phyloP scores from a whole-genome alignment of 352 stramenopile genomes.

The Halophytophthora polymorphica region DNA sequence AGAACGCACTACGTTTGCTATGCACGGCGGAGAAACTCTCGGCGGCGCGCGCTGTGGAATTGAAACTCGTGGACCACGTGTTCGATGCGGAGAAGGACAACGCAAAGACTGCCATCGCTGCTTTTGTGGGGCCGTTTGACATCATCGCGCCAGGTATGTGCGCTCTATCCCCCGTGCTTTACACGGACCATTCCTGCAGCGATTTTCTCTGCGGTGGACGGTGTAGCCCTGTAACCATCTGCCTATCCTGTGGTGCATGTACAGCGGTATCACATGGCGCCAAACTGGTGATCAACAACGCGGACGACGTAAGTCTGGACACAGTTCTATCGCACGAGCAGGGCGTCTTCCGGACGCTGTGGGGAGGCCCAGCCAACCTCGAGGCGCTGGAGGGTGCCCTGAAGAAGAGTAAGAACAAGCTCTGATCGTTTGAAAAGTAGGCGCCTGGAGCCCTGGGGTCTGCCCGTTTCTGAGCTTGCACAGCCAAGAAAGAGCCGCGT shows the following conservation, averaged over 20 bases:
- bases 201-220: too few relatives aligned
- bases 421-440: too few relatives aligned
- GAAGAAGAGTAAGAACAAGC: conserved; percentile 33
- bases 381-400: conserved; percentile 46
- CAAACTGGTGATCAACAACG: conserved; percentile 60
- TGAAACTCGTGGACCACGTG: conserved; percentile 71
- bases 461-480: too few relatives aligned
- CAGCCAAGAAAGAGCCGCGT: too few relatives aligned
- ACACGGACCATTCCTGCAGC: too few relatives aligned
- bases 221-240: too few relatives aligned
- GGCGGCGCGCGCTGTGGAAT: conserved; percentile 34
- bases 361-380: conserved; percentile 68
- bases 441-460: too few relatives aligned
- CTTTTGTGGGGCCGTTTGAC: conserved; percentile 55
- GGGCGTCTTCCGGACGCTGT: conserved; percentile 56
- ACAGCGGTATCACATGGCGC: conserved; percentile 61
- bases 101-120: conserved; percentile 21
- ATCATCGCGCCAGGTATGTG: conserved; percentile 38
- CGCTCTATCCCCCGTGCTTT: too few relatives aligned
- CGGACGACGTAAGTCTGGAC: conserved; percentile 63
- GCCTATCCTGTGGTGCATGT: background rate
- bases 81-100: conserved; percentile 34
- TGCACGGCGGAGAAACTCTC: conserved; percentile 63
- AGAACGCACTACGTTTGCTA: conserved; percentile 69
- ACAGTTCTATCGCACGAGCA: conserved; percentile 58